Percentiles rank a stretch among this genome's conserved stretches.
phyloP scores from a whole-genome alignment of 352 stramenopile genomes.

The Globisporangium carolinianum region DNA sequence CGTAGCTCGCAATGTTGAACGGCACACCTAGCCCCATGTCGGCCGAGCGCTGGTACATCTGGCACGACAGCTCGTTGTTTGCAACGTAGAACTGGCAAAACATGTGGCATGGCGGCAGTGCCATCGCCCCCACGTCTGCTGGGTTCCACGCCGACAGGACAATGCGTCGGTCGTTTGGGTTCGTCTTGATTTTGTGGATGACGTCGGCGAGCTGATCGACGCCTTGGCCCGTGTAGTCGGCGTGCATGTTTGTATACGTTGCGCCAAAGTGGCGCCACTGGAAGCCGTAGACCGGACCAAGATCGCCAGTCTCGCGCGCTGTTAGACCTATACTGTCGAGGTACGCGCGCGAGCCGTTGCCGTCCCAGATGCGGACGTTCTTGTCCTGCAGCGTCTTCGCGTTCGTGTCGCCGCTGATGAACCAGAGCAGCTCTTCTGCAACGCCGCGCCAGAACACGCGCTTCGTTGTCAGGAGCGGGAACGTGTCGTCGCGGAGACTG shows the following conservation, averaged over 20 bases:
- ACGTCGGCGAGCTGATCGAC: constrained; percentile 98
- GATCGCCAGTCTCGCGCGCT: constrained; percentile 94
- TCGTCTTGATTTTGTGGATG: constrained; percentile 97
- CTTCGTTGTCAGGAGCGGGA: constrained; percentile 99
- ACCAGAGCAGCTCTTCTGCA: constrained; percentile 99
- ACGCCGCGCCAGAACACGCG: constrained; percentile 98
- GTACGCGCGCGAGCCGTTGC: constrained; percentile 97
- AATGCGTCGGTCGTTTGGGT: constrained; percentile 97
- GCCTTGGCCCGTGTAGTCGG: constrained; percentile 96
- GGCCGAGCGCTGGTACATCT: constrained; percentile 99
- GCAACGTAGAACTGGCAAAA: constrained; percentile 95
- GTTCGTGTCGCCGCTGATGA: constrained; percentile 96
- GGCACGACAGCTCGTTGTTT: constrained; percentile 75
- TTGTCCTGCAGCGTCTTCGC: constrained; percentile 95
- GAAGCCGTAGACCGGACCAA: constrained; percentile 96
- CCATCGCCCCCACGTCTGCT: constrained; percentile 94
- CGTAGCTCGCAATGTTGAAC: constrained; percentile 99
- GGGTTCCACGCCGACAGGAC: constrained; percentile 99
- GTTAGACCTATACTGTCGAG: constrained; percentile 89
- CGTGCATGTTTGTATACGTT: constrained; percentile 97
- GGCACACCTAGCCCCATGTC: constrained; percentile 99
- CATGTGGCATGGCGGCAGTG: constrained; percentile 99
- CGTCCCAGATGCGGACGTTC: constrained; percentile 99
- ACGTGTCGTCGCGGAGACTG: constrained; percentile 89
- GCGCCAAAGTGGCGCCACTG: constrained; percentile 99